Conservation (phyloP, 441 rosid species). For the Croton laevigatus region DNA sequence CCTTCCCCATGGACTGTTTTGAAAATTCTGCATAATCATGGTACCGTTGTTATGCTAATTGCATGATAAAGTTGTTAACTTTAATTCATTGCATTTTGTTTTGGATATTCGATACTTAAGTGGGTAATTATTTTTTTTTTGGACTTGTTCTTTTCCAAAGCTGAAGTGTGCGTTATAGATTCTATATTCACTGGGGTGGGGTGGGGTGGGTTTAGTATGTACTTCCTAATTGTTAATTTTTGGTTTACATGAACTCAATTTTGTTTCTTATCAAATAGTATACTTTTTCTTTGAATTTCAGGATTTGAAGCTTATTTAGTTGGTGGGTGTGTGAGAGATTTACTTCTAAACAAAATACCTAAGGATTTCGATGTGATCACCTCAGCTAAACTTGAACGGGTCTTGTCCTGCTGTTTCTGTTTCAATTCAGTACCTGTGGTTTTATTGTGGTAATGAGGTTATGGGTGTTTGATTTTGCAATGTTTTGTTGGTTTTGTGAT, state of each 20-base stretch:
- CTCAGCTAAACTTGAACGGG: constrained; percentile 78
- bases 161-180: constrained; percentile 2
- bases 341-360: constrained; percentile 66
- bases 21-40: constrained; percentile 47
- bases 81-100: neutral
- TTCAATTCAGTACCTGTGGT: neutral
- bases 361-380: constrained; percentile 97
- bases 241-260: neutral
- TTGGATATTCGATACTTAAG: neutral
- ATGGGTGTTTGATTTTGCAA: neutral
- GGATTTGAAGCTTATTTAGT: constrained; percentile 86
- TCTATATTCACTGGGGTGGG: neutral
- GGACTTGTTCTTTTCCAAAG: neutral
- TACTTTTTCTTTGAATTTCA: constrained; percentile 25
- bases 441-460: constrained; percentile 6
- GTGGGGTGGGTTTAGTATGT: neutral
- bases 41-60: constrained; percentile 22
- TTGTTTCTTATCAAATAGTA: neutral
- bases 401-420: constrained; percentile 18
- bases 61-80: neutral
- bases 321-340: constrained; percentile 97
- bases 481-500: constrained; percentile 20
- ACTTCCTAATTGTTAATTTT: neutral
- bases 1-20: constrained; percentile 51
- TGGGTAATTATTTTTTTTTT: neutral